These are phyloP conservation scores for Xylariales sp. DNA, from an alignment of 2,329 filamentous ascomycete species.

Conservation along the genomic window DNA sequence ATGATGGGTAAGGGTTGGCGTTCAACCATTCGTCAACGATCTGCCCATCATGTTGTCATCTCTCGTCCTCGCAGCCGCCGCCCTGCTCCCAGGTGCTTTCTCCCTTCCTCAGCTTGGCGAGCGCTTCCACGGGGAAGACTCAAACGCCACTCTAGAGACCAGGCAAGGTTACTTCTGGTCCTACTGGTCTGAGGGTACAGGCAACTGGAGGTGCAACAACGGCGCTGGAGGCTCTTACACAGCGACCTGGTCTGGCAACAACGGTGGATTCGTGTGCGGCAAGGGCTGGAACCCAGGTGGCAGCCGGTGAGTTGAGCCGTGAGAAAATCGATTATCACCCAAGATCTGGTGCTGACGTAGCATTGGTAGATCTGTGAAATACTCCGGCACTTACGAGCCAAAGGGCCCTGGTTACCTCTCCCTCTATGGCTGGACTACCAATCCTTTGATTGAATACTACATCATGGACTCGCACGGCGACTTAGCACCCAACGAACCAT, in stretches of 20 bases:
- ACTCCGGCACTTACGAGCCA: slow-evolving; percentile 53
- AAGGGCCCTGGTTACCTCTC: slow-evolving; percentile 60
- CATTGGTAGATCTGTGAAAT: slow-evolving; percentile 49
- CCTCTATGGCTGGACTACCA: slow-evolving; percentile 64
- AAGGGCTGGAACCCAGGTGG: slow-evolving; percentile 69
- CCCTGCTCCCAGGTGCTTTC: slow-evolving; percentile 42
- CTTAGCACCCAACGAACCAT: slow-evolving; percentile 60
- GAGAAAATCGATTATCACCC: not conserved
- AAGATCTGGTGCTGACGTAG: slow-evolving; percentile 10
- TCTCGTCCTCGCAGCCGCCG: slow-evolving; percentile 42
- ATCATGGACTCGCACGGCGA: slow-evolving; percentile 65
- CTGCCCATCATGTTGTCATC: slow-evolving; percentile 42
- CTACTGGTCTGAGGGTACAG: slow-evolving; percentile 52
- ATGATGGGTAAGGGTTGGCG: not conserved
- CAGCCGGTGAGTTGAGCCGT: slow-evolving; percentile 53
- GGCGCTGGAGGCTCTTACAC: slow-evolving; percentile 55
- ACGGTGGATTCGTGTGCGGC: slow-evolving; percentile 67
- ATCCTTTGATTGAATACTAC: slow-evolving; percentile 64
- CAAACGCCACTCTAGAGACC: slow-evolving; percentile 39
- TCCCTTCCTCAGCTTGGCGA: slow-evolving; percentile 38
- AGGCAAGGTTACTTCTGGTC: slow-evolving; percentile 47
- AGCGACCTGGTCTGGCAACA: slow-evolving; percentile 57
- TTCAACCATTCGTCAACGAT: slow-evolving; percentile 6
- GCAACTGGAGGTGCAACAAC: slow-evolving; percentile 56
- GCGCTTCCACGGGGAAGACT: slow-evolving; percentile 39